phyloP scores from a whole-genome alignment of 2,329 filamentous ascomycete genomes.

The Penicillium nordicum region DNA sequence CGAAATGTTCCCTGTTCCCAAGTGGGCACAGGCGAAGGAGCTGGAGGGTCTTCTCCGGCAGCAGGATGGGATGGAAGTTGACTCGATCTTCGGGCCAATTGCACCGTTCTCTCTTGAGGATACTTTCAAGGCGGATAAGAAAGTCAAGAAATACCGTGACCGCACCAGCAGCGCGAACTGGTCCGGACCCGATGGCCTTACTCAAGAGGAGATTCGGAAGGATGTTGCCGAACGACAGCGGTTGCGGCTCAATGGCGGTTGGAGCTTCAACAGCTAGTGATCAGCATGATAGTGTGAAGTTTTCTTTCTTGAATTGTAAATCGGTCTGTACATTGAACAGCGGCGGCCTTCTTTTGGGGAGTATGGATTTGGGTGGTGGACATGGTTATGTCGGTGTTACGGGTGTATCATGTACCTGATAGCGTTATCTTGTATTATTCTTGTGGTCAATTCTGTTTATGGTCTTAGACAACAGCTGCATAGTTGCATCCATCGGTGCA shows the following conservation, averaged over 20 bases:
- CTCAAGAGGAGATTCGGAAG: constrained; percentile 78
- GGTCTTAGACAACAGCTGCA: constrained; percentile 13
- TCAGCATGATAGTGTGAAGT: not conserved
- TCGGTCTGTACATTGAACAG: constrained; percentile 9
- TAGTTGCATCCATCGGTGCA: constrained; percentile 17
- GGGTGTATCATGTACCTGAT: constrained; percentile 4
- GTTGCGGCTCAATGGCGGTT: constrained; percentile 77
- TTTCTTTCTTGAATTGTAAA: constrained; percentile 2
- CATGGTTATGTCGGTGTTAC: constrained; percentile 13
- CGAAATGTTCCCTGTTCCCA: constrained; percentile 63
- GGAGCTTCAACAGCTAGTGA: constrained; percentile 57
- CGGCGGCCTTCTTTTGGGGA: constrained; percentile 1
- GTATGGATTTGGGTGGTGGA: not conserved
- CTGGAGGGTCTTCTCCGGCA: constrained; percentile 70
- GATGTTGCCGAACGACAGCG: constrained; percentile 77
- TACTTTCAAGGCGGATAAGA: constrained; percentile 87
- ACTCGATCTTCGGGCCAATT: constrained; percentile 90
- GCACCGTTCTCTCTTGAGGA: constrained; percentile 91
- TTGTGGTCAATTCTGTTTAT: not conserved
- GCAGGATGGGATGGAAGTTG: constrained; percentile 71
- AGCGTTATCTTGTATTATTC: constrained; percentile 17
- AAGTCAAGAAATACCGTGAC: constrained; percentile 82
- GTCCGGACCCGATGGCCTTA: constrained; percentile 76
- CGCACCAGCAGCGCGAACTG: constrained; percentile 94
- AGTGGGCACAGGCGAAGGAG: constrained; percentile 86